Conservation (phyloP, 106 monocot genomes). For the Allium fistulosum region DNA sequence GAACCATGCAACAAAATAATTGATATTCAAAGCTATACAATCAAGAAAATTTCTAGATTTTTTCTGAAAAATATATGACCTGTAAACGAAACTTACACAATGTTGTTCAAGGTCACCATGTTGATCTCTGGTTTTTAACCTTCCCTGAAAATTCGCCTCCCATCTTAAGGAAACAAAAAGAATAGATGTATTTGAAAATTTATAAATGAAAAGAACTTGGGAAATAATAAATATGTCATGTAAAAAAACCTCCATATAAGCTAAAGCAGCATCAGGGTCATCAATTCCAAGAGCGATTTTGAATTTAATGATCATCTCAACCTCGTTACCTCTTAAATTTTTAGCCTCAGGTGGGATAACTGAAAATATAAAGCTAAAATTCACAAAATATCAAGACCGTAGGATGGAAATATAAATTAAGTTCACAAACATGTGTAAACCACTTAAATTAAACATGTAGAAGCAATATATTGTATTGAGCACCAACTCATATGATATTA, state of each 20-base stretch:
- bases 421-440: neutral
- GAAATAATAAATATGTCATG: neutral
- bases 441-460: neutral
- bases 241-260: constrained; percentile 74
- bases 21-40: too few species aligned
- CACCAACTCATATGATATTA: too few species aligned
- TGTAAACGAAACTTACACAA: constrained; percentile 41
- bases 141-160: constrained; percentile 79
- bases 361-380: constrained; percentile 61
- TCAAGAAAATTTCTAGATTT: too few species aligned
- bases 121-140: constrained; percentile 82
- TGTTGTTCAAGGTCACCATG: constrained; percentile 88
- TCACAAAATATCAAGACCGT: too few species aligned
- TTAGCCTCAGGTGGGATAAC: constrained; percentile 76
- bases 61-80: too few species aligned
- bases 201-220: neutral
- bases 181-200: constrained; percentile 2
- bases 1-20: too few species aligned
- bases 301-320: constrained; percentile 76
- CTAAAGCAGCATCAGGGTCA: constrained; percentile 89
- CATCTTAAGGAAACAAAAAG: constrained; percentile 40
- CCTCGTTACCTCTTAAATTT: constrained; percentile 82
- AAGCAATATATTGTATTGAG: too few species aligned
- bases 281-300: constrained; percentile 88
- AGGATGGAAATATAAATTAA: too few species aligned